Base-by-base conservation (phyloP, 148 eudicot species). In the Amaranthus hypochondriacus region DNA sequence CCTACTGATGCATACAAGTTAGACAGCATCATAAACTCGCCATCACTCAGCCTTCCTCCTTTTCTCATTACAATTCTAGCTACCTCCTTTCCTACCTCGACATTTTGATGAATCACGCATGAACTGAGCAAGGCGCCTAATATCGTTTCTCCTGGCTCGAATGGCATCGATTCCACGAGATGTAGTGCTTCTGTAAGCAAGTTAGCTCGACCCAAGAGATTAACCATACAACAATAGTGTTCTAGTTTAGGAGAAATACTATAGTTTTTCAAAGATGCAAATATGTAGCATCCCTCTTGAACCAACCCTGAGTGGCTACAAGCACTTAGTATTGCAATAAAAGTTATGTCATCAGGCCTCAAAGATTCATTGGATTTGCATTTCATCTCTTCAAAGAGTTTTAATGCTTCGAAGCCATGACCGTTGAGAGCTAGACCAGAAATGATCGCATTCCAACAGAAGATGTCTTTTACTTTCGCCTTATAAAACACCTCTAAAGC, bases 211-310 rank as follows among this genome's bases (percentile, higher is more conserved):
- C 92, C 89, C n/a, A 90, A 75, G 5, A 84, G 70, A 75, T 88
- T 89, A 62, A 88, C 83, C 50, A 88, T 79, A 75, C 90, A 88
- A 7, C 87, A 79, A 55, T 86, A 90, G 72, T 90, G 96, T 81
- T 82, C 87, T 18, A 76, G 50, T 68, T 68, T 81, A 1, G 89
- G 86, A 15, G 77, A 71, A 18, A 88, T 56, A 9, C 84, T 85
- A 74, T 79, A 84, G 65, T 73, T 81, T 7, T 21, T 70, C 86
- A 88, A 84, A 6, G 84, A 82, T 70, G 79, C 43, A 42, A 90
- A 88, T 55, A 84, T 70, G 59, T 59, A 72, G 67, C 75, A 76
- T 43, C 90, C 92, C 54, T 90, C 84, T 28, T 76, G 68, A 13
- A 90, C 84, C 28, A 88, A 74, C 43, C 90, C 90, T 28, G 87